Evolutionary conservation across 2,329 filamentous ascomycete genomes (phyloP).

Genomic region (Microcyclospora pomicola): DNA sequence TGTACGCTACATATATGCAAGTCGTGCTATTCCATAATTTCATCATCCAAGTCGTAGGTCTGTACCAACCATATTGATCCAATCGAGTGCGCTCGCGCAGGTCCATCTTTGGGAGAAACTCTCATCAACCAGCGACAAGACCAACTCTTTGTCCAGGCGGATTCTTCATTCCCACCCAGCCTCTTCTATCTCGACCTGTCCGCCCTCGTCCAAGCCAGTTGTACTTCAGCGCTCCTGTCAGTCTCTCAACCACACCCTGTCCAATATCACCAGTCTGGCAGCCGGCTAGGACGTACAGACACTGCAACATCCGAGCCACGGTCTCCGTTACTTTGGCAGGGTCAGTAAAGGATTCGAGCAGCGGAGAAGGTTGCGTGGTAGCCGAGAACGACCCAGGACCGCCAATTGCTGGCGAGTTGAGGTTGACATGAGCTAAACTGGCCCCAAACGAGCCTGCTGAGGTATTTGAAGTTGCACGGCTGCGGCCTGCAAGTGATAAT

Average conservation of each 20-base stretch:
- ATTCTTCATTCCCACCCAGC: constrained; percentile 63
- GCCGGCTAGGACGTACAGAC: constrained; percentile 75
- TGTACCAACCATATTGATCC: no score
- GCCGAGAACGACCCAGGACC: constrained; percentile 11
- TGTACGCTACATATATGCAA: no score
- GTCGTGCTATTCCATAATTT: no score
- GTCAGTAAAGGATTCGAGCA: constrained; percentile 8
- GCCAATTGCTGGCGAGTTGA: constrained; percentile 5
- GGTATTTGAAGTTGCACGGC: constrained; percentile 76
- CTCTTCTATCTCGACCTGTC: constrained; percentile 76
- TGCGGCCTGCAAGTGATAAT: constrained; percentile 41
- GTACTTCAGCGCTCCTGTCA: constrained; percentile 79
- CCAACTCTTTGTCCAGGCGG: constrained; percentile 1
- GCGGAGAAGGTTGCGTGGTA: constrained; percentile 10
- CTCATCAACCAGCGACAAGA: no score
- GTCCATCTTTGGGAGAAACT: no score
- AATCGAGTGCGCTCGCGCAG: no score
- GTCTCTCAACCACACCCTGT: constrained; percentile 65
- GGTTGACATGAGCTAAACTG: constrained; percentile 22
- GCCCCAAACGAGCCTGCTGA: constrained; percentile 35
- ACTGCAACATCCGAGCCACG: constrained; percentile 90
- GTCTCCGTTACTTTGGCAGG: constrained; percentile 76
- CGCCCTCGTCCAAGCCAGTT: constrained; percentile 90
- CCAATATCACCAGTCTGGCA: constrained; percentile 59
- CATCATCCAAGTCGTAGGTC: no score